Conservation (phyloP, 2,329 filamentous ascomycete genomes). For the Verticillium dahliae region DNA sequence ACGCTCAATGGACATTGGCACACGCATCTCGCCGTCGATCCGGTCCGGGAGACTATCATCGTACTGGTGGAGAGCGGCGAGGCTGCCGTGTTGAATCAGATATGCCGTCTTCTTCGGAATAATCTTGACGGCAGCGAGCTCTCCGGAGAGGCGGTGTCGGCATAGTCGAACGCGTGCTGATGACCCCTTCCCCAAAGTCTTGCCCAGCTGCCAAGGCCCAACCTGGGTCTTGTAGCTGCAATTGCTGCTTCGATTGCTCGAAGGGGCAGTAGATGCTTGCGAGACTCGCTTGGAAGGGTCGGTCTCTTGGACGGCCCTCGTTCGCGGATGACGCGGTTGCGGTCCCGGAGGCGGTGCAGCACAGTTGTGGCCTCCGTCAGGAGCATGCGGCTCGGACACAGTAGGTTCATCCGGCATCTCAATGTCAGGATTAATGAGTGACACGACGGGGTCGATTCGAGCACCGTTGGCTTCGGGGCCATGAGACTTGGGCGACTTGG, state of each 20-base stretch:
- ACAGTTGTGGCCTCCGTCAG: neutral
- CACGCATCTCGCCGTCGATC: conserved; percentile 57
- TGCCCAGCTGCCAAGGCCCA: conserved; percentile 89
- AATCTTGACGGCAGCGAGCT: conserved; percentile 90
- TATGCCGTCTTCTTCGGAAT: conserved; percentile 78
- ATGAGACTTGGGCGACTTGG: conserved; percentile 21
- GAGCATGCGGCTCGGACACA: neutral
- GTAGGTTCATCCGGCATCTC: conserved; percentile 1
- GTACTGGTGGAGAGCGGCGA: conserved; percentile 74
- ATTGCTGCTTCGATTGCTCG: conserved; percentile 29
- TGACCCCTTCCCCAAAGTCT: conserved; percentile 81
- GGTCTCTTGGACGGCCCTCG: conserved; percentile 19
- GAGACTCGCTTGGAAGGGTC: conserved; percentile 31
- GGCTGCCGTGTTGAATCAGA: conserved; percentile 76
- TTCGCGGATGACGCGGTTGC: conserved; percentile 12
- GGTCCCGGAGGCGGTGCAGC: neutral
- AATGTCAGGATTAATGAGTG: neutral
- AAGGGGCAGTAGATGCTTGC: conserved; percentile 27
- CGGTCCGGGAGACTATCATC: conserved; percentile 51
- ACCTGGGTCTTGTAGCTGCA: conserved; percentile 63
- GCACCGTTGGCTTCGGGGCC: conserved; percentile 6
- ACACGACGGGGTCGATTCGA: neutral
- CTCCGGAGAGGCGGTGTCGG: conserved; percentile 69
- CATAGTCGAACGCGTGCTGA: conserved; percentile 84
- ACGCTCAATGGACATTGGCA: conserved; percentile 84